Evolutionary conservation across 148 eudicot species (phyloP), one percentile per base, ranked within the genome.

Genomic region (Dianthus caryophyllus): DNA sequence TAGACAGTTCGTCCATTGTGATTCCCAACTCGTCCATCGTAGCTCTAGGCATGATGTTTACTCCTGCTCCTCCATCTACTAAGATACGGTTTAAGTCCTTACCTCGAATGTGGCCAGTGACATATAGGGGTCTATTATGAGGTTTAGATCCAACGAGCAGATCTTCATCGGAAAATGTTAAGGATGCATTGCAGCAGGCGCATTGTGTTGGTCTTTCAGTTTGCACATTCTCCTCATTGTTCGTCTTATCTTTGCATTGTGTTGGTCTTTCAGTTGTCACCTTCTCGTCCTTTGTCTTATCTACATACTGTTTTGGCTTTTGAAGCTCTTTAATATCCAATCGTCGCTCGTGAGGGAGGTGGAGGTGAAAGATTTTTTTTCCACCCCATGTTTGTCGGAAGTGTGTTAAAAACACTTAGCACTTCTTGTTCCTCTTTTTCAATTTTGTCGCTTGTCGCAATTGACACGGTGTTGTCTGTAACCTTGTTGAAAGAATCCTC

Each of bases 1-100:
- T 44, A 13, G 48, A 44, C 14, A 44, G 48, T 44, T 44, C 48
- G 13, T 44, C 48, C 48, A 44, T 44, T 16, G 48, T 44, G 48
- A 47, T 47, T 7, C 46, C 59, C 7, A 65, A n/a, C 14, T 54
- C 44, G 2, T 5, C 15, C 62, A 55, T 55, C 0, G n/a, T 39
- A 2, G 51, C 26, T 7, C 55, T 68, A 1, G 63, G 52, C 71
- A 54, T 55, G 1, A 68, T 36, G n/a, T 61, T 60, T 5, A 70
- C 49, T 0, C 36, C 2, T 12, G 31, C 60, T 12, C 50, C 66
- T 6, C 66, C 59, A 33, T 61, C 58, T 9, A 70, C 14, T 10
- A 70, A 9, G 22, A 70, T 61, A 15, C 50, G 49, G 2, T 17
- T 8, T 1, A 61, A 49, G 6, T 46, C 61, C 12, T 61, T 13